Conservation (phyloP, 2,329 filamentous ascomycete genomes). For the Xylariaceae sp. region DNA sequence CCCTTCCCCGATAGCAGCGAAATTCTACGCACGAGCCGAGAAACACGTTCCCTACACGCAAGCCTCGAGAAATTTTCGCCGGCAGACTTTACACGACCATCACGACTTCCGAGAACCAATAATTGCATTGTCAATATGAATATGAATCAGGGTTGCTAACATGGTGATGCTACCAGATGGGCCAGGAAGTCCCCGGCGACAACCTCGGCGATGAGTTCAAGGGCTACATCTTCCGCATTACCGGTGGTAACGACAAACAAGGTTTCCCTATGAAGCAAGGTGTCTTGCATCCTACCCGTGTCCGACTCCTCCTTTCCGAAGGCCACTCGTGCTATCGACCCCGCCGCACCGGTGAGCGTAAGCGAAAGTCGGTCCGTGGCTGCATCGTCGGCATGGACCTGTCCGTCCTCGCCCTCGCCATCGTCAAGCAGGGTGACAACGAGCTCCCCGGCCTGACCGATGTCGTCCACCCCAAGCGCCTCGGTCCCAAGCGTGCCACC, state of each 20-base stretch:
- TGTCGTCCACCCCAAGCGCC: slow-evolving; percentile 97
- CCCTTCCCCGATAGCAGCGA: slow-evolving; percentile 24
- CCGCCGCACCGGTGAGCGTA: slow-evolving; percentile 97
- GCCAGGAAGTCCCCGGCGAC: slow-evolving; percentile 90
- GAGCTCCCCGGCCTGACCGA: slow-evolving; percentile 98
- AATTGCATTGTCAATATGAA: not conserved
- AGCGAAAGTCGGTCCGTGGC: slow-evolving; percentile 98
- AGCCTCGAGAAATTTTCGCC: slow-evolving; percentile 42
- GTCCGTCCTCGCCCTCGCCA: slow-evolving; percentile 88
- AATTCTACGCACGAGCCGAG: slow-evolving; percentile 13
- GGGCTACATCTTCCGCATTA: slow-evolving; percentile 99
- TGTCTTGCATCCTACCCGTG: slow-evolving; percentile 98
- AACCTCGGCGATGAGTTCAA: slow-evolving; percentile 99
- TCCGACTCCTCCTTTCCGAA: slow-evolving; percentile 91
- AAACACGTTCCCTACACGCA: not conserved
- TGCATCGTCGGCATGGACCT: slow-evolving; percentile 98
- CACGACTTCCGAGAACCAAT: slow-evolving; percentile 13
- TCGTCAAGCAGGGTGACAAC: slow-evolving; percentile 97
- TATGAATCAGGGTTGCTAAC: slow-evolving; percentile 43
- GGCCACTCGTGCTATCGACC: slow-evolving; percentile 99
- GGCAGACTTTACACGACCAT: slow-evolving; percentile 9
- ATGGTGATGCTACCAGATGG: slow-evolving; percentile 65
- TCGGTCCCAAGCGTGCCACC: slow-evolving; percentile 99
- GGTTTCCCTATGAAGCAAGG: slow-evolving; percentile 99
- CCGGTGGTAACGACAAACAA: slow-evolving; percentile 99